phyloP scores from a whole-genome alignment of 768 basidiomycete species.

The Phaeotremella skinneri region DNA sequence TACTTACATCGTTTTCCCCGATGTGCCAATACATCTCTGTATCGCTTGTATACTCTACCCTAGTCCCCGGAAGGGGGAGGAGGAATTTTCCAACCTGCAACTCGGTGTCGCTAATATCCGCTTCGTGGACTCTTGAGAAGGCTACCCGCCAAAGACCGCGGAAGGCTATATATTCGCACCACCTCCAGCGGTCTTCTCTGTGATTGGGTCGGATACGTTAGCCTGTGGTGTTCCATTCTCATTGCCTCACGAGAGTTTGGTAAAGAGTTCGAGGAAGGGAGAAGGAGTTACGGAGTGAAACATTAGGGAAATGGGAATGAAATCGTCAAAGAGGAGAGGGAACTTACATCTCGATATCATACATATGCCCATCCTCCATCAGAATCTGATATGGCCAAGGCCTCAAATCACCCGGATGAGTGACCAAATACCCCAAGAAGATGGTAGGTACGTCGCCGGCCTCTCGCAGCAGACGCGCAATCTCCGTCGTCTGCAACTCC shows the following conservation, averaged over 20 bases:
- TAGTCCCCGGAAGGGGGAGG: slow-evolving; percentile 62
- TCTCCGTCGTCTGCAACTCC: slow-evolving; percentile 74
- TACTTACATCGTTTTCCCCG: slow-evolving; percentile 62
- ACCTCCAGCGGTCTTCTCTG: slow-evolving; percentile 43
- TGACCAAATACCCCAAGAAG: slow-evolving; percentile 50
- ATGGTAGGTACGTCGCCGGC: slow-evolving; percentile 66
- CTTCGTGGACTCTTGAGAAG: slow-evolving; percentile 76
- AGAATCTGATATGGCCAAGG: slow-evolving; percentile 51
- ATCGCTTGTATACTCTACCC: slow-evolving; percentile 61
- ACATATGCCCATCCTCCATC: slow-evolving; percentile 70
- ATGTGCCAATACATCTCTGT: slow-evolving; percentile 67
- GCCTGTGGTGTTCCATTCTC: too few species aligned
- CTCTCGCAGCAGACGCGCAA: slow-evolving; percentile 73
- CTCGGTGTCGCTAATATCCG: slow-evolving; percentile 85
- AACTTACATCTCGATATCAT: slow-evolving; percentile 68
- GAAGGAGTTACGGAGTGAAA: not conserved
- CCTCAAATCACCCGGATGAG: slow-evolving; percentile 36
- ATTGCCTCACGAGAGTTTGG: too few species aligned
- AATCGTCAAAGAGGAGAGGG: not conserved
- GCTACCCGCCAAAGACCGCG: slow-evolving; percentile 56
- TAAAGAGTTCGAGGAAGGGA: too few species aligned
- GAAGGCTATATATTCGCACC: slow-evolving; percentile 91
- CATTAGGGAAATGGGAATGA: not conserved
- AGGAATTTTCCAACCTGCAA: slow-evolving; percentile 80
- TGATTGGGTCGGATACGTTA: too few species aligned